phyloP scores from a whole-genome alignment of 495 filamentous ascomycete species.

The Oidiodendron maius region DNA sequence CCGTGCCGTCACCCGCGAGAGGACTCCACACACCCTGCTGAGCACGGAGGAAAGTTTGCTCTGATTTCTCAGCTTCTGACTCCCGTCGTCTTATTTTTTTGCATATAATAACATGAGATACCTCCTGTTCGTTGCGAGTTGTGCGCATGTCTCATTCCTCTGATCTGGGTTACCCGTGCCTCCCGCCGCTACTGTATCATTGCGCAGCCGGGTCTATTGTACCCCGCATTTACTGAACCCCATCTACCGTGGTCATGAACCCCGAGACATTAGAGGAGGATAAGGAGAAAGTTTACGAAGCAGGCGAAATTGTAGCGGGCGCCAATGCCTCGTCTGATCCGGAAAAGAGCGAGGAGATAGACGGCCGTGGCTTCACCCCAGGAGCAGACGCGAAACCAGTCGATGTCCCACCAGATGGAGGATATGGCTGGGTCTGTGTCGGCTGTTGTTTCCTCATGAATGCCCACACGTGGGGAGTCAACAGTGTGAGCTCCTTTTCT shows the following conservation, averaged over 20 bases:
- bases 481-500: constrained; percentile 23
- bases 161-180: no score
- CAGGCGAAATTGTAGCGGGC: background rate
- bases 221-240: no score
- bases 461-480: constrained; percentile 27
- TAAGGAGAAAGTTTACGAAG: background rate
- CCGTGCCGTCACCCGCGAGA: no score
- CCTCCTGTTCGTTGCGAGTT: no score
- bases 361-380: background rate
- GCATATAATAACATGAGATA: no score
- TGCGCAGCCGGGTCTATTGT: no score
- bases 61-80: no score
- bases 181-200: no score
- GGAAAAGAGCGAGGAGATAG: constrained; percentile 2
- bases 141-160: no score
- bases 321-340: constrained; percentile 1
- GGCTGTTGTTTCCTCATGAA: constrained; percentile 42
- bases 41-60: no score
- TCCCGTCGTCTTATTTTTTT: no score
- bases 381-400: constrained; percentile 4
- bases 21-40: no score
- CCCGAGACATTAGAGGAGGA: background rate
- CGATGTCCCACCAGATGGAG: constrained; percentile 38
- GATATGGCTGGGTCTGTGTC: constrained; percentile 53
- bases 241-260: constrained; percentile 1